Evolutionary conservation across 164 flowering plant species (phyloP), one percentile per base, ranked within the genome.

Genomic region (Aristolochia californica): DNA sequence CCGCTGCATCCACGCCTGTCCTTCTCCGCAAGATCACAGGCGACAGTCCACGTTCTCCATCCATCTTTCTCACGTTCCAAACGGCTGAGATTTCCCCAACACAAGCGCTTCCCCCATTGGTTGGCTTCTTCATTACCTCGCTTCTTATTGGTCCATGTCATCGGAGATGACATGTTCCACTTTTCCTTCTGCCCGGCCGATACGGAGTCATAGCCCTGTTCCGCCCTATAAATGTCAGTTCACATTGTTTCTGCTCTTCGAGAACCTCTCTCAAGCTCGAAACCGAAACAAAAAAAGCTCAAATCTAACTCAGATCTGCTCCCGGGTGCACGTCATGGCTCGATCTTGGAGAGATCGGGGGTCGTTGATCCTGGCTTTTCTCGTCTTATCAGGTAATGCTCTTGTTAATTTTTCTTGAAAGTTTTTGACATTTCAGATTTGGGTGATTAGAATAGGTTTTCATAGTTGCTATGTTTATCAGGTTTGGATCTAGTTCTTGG

Each of bases 301-400:
- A 34, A 12, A 34, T 34, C 40, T 34, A 34, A 12, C 40, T 34
- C 40, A 34, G 40, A 34, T 34, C 40, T 34, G 40, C 40, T 34
- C 10, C 7, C 5, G 40, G 40, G 40, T 34, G 40, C 4, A 34
- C 7, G 40, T 2, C 4, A 34, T 34, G 40, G 40, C 40, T 34
- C 40, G 40, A 34, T 34, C 40, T 34, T 34, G 40, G 40, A 66
- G 75, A 56, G 72, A 69, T 17, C 77, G 80, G 40, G 66, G 76
- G 2, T 70, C 77, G 48, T 59, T 67, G 56, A 65, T 78, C 62
- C 75, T 77, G 1, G 26, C 66, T 0, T 77, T 78, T 12, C 75
- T 83, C 56, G 48, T 80, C 21, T 61, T 75, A 9, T 52, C 64
- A 58, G 88, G 88, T 83, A 53, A 66, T 4, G 40, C n/a, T n/a